These are phyloP conservation scores for Fusarium coffeatum DNA, from an alignment of 2,329 filamentous ascomycete genomes.

Conservation along the genomic window DNA sequence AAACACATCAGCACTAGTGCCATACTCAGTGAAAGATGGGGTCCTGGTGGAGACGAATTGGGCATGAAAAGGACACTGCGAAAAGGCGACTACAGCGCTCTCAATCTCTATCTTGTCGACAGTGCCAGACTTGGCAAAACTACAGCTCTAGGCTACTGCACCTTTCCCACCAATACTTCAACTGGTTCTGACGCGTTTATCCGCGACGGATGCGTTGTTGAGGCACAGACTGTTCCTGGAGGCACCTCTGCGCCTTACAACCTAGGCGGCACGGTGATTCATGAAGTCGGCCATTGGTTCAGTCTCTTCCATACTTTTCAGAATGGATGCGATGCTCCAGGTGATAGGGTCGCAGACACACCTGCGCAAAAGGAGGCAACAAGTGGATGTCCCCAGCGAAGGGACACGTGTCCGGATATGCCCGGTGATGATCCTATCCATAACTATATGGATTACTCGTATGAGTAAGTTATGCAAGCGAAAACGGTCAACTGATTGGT, in stretches of 20 bases:
- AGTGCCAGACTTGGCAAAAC: not conserved
- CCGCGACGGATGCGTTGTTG: not conserved
- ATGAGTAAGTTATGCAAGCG: not conserved
- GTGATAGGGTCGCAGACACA: not conserved
- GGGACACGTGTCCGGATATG: slow-evolving; percentile 1
- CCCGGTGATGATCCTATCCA: slow-evolving; percentile 1
- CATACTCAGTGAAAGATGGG: not conserved
- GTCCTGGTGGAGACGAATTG: not conserved
- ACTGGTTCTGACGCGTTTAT: not conserved
- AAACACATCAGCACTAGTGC: not conserved
- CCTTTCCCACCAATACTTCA: not conserved
- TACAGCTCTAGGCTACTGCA: not conserved
- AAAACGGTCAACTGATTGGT: not conserved
- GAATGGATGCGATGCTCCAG: not conserved
- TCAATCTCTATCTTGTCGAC: slow-evolving; percentile 4
- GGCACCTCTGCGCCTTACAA: not conserved
- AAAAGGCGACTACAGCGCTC: not conserved
- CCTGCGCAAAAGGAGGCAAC: not conserved
- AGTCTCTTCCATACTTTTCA: not conserved
- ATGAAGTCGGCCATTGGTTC: slow-evolving; percentile 14
- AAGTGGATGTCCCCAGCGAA: not conserved
- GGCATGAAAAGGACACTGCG: not conserved
- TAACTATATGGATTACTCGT: slow-evolving; percentile 14
- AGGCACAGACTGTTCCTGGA: not conserved
- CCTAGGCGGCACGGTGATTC: not conserved